Evolutionary conservation across 768 basidiomycete genomes (phyloP), one percentile per base, ranked within the genome.

Genomic region (Lepiota venenata): DNA sequence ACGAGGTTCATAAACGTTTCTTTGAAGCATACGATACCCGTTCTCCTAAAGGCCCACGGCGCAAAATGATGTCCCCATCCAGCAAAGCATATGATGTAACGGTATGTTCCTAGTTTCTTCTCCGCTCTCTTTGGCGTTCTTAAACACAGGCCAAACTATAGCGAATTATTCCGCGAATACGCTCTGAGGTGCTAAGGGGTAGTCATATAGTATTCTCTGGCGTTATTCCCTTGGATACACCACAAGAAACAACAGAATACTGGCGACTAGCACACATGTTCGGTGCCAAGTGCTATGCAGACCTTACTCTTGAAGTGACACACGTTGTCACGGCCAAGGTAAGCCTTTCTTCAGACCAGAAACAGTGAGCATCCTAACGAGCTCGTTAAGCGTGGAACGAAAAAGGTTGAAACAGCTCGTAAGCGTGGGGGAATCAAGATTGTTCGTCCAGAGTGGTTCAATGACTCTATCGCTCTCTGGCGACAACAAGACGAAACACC

Each of bases 261-360:
- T 96, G 93, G 93, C 78, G 82, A 60, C 77, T 87, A 66, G 93
- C 96, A 11, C 78, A 80, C 45, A 86, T 89, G 71, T 98, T 97
- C 61, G 96, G 96, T 8, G 96, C 96, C 2, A 76, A 74, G 44
- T 91, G 88, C 67, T 80, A 84, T 44, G 85, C 80, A 14, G 85
- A 92, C 58, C 66, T 97, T 38, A 77, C 76, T 4, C 68, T 66
- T 22, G 71, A 78, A 2, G 80, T 90, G 18, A 98, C 96, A 0
- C 97, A 99, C 62, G 87, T 98, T 37, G 92, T 99, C 18, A 89
- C 93, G 18, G 90, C 87, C 8, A 92, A 93, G 79, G 91, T 91
- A 57, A 55, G 67, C 60, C 36, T 20, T 39, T 20, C 35, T 39
- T 29, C 45, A 38, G 42, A 27, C 44, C 22, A 37, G 54, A 29